Evolutionary conservation across 345 rosid species (phyloP), one percentile per base, ranked within the genome.

Genomic region (Linum usitatissimum): DNA sequence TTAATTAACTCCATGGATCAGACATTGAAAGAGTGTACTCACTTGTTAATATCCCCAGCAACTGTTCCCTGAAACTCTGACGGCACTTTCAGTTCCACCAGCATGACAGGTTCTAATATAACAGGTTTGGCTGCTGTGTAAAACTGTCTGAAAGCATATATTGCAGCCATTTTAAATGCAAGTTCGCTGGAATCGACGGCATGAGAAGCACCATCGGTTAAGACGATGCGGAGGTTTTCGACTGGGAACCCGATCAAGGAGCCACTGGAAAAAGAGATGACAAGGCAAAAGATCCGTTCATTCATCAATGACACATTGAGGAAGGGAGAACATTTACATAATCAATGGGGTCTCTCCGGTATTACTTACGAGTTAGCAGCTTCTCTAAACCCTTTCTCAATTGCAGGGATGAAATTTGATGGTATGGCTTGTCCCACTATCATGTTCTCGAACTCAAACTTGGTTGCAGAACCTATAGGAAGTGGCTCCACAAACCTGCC

Each of bases 21-120:
- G 51, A 45, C 14, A 1, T 45, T 45, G 17, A 45, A 45, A 45
- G 51, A 45, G 10, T 14, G 31, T 45, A 66, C 85, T 74, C 73
- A 93, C 99, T 90, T 93, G 84, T 93, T 93, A 60, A 93, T 80
- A 76, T 93, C 97, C 74, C 97, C 99, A 64, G 93, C 90, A 56
- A 86, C 96, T 34, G 89, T 80, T 9, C 99, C 99, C 86, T 94
- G 99, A 77, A 88, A 90, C 64, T 94, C 97, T 18, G 96, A 84
- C 8, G 99, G 99, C 13, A 84, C 86, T 78, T 94, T 94, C 72
- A 94, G 74, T 82, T 94, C 99, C 21, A 94, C 95, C 80, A 84
- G 64, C 97, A 94, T 94, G 51, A 94, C 77, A 8, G 99, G 99
- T 77, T 94, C 99, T 73, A 94, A 73, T 57, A 94, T 90, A 66